A percentile compares a stretch with the other conserved stretches of the same genome.
Conservation (phyloP, 2,329 filamentous ascomycete species). For the Ascochyta pisi region DNA sequence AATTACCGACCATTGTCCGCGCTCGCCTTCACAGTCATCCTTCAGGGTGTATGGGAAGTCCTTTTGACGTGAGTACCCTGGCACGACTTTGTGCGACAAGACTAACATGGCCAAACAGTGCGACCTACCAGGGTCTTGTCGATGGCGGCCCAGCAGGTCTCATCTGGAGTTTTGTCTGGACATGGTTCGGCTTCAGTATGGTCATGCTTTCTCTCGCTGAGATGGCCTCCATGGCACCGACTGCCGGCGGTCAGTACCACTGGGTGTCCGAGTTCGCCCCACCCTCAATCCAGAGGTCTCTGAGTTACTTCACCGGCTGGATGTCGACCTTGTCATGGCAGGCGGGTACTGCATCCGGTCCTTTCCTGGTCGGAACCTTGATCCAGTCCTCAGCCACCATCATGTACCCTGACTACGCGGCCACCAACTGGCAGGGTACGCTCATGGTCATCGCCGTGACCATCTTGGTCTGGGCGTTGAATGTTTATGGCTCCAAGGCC, state of each 20-base stretch:
- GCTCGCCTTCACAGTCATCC: slow-evolving; percentile 43
- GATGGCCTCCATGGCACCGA: slow-evolving; percentile 47
- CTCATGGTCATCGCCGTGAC: slow-evolving; percentile 57
- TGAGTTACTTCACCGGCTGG: slow-evolving; percentile 52
- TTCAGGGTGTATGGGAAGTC: slow-evolving; percentile 45
- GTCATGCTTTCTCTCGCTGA: slow-evolving; percentile 44
- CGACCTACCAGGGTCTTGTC: slow-evolving; percentile 38
- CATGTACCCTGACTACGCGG: slow-evolving; percentile 52
- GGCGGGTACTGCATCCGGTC: slow-evolving; percentile 56
- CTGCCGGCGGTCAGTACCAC: slow-evolving; percentile 45
- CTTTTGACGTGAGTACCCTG: slow-evolving; percentile 35
- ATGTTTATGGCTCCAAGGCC: slow-evolving; percentile 41
- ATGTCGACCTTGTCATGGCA: slow-evolving; percentile 60
- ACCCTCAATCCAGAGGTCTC: slow-evolving; percentile 33
- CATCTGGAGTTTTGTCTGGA: slow-evolving; percentile 47
- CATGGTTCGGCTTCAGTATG: slow-evolving; percentile 42
- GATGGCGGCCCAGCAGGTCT: slow-evolving; percentile 43
- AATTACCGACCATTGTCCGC: slow-evolving; percentile 44
- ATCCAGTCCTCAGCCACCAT: slow-evolving; percentile 55
- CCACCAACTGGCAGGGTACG: slow-evolving; percentile 57
- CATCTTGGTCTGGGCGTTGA: slow-evolving; percentile 53
- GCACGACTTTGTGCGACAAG: background rate
- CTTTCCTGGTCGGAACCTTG: slow-evolving; percentile 57
- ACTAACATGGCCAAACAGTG: slow-evolving; percentile 22
- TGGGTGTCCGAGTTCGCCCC: slow-evolving; percentile 47